phyloP scores from a whole-genome alignment of 2,329 filamentous ascomycete species.

The Fusarium multiceps region DNA sequence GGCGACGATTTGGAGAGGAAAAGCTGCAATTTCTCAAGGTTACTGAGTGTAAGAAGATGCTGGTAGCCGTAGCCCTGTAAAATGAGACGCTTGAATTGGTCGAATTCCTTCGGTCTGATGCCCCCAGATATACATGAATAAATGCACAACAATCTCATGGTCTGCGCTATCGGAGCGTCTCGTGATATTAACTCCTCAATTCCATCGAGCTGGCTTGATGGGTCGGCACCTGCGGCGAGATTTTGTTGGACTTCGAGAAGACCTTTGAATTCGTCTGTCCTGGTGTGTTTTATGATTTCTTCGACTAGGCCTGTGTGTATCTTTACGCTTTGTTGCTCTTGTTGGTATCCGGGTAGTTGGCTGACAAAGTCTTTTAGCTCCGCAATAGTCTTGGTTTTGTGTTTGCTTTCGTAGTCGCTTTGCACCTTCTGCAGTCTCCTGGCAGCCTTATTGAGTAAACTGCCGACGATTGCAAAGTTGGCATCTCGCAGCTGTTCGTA shows the following conservation, averaged over 20 bases:
- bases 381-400: constrained; percentile 86
- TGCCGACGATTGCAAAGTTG: constrained; percentile 95
- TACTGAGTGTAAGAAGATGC: constrained; percentile 88
- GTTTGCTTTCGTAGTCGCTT: constrained; percentile 89
- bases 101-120: constrained; percentile 87
- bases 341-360: constrained; percentile 90
- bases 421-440: constrained; percentile 85
- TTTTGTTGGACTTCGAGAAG: constrained; percentile 95
- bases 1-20: constrained; percentile 82
- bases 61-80: constrained; percentile 95
- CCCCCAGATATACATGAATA: constrained; percentile 92
- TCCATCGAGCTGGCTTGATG: constrained; percentile 86
- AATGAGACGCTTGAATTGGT: constrained; percentile 87
- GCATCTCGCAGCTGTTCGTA: constrained; percentile 89
- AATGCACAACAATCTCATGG: constrained; percentile 87
- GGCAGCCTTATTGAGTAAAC: constrained; percentile 88
- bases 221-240: constrained; percentile 88
- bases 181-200: constrained; percentile 96
- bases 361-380: constrained; percentile 96
- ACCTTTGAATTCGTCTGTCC: constrained; percentile 88
- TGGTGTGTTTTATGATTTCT: constrained; percentile 93
- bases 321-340: constrained; percentile 92
- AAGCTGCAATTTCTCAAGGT: constrained; percentile 89
- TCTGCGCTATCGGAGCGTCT: constrained; percentile 80
- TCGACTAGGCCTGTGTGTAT: constrained; percentile 92